Evolutionary conservation across 2,329 filamentous ascomycete species (phyloP).

Genomic region (Penicillium frequentans): DNA sequence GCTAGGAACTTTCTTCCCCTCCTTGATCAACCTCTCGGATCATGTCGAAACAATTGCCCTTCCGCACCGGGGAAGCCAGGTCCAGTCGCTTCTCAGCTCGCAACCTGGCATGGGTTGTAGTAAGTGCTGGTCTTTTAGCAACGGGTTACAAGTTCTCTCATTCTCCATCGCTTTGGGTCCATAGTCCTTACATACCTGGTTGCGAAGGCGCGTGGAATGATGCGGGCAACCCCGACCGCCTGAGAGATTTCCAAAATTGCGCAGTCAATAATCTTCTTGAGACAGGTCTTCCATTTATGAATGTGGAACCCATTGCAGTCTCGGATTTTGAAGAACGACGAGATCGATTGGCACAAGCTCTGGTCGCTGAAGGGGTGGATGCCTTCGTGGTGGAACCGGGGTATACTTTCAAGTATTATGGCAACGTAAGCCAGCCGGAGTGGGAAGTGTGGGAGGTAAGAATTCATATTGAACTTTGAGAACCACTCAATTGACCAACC

Average conservation of each 20-base stretch:
- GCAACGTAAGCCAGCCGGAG: constrained; percentile 60
- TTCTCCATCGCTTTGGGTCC: background rate
- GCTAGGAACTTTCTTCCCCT: background rate
- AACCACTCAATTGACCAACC: background rate
- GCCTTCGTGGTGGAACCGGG: constrained; percentile 65
- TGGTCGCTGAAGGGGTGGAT: constrained; percentile 53
- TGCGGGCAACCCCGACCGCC: background rate
- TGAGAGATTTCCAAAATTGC: constrained; percentile 47
- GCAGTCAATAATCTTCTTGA: constrained; percentile 52
- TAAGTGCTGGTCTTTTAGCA: background rate
- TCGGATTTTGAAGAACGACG: constrained; percentile 58
- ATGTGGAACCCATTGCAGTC: constrained; percentile 48
- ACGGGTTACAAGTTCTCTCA: background rate
- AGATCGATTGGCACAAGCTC: constrained; percentile 56
- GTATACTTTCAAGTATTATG: constrained; percentile 66
- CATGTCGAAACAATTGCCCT: background rate
- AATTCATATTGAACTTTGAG: background rate
- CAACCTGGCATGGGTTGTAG: background rate
- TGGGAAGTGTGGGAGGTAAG: constrained; percentile 61
- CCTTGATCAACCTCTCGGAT: background rate
- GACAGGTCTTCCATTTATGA: constrained; percentile 18
- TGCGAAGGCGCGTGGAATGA: background rate
- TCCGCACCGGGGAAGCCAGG: background rate
- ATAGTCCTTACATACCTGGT: background rate
- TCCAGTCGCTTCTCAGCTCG: background rate